A percentile compares a stretch with the other conserved stretches of the same genome.
Conservation (phyloP, 345 rosid genomes). For the Citrus australasica region DNA sequence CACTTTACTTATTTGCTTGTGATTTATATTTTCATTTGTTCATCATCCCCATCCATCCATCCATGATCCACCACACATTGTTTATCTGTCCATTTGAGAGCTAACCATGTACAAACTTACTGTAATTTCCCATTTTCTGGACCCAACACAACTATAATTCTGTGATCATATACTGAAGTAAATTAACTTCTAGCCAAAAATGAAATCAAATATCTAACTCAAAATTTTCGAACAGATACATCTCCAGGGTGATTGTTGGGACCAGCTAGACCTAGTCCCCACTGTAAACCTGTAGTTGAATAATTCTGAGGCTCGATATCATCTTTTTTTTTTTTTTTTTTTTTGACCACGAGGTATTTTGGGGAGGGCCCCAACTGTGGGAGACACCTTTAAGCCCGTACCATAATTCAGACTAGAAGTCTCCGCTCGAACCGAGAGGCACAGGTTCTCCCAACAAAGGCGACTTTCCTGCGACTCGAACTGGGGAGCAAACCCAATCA, state of each 20-base stretch:
- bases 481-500: too few species aligned
- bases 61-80: background rate
- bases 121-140: background rate
- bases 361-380: too few species aligned
- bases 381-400: too few species aligned
- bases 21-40: constrained; percentile 7
- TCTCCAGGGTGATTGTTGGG: background rate
- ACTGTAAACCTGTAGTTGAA: background rate
- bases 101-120: background rate
- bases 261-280: background rate
- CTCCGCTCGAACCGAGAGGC: too few species aligned
- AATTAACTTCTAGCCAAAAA: background rate
- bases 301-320: background rate
- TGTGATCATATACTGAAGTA: background rate
- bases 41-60: constrained; percentile 7
- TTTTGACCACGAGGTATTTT: too few species aligned
- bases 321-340: too few species aligned
- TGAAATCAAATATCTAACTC: background rate
- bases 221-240: background rate
- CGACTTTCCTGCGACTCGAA: too few species aligned
- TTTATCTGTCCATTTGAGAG: background rate
- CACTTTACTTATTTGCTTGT: background rate
- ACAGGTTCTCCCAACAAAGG: too few species aligned
- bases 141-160: background rate
- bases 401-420: too few species aligned